A percentile compares a stretch with the other conserved stretches of the same genome.
Evolutionary conservation across 1,139 yeast genomes (phyloP).

Genomic region (Pichia sp.): DNA sequence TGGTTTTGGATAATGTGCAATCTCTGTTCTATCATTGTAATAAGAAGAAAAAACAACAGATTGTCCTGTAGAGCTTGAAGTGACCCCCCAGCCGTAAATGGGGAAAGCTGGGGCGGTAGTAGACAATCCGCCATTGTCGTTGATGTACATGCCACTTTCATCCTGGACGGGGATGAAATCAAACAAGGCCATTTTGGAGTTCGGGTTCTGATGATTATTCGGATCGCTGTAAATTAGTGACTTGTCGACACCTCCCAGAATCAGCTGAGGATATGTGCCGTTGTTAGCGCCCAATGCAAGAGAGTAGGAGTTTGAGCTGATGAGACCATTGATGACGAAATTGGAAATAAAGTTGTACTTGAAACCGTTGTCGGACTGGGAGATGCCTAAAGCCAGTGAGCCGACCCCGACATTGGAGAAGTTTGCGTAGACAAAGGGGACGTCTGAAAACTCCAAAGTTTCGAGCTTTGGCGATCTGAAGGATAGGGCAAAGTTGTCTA

Average conservation of each 20-base stretch:
- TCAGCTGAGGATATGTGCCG: constrained; percentile 32
- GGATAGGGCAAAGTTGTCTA: constrained; percentile 21
- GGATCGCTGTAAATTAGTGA: constrained; percentile 41
- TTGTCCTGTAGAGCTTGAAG: constrained; percentile 40
- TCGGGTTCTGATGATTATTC: constrained; percentile 32
- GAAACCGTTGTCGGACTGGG: constrained; percentile 22
- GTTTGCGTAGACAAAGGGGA: constrained; percentile 36
- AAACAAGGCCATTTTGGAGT: constrained; percentile 32
- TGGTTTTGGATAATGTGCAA: constrained; percentile 39
- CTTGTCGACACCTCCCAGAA: constrained; percentile 59
- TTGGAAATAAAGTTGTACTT: constrained; percentile 32
- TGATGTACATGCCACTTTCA: constrained; percentile 17
- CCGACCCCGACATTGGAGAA: constrained; percentile 46
- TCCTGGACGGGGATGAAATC: constrained; percentile 45
- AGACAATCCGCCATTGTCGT: constrained; percentile 28
- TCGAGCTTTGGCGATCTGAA: not conserved
- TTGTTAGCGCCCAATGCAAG: constrained; percentile 40
- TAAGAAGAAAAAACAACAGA: constrained; percentile 36
- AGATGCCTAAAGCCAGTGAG: constrained; percentile 52
- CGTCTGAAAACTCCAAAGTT: constrained; percentile 14
- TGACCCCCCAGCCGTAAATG: constrained; percentile 49
- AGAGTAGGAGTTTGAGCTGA: constrained; percentile 52
- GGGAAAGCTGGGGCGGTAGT: constrained; percentile 52
- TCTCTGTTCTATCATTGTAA: constrained; percentile 26
- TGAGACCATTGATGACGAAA: constrained; percentile 38